Percentiles rank a stretch among this genome's conserved stretches.
These are phyloP conservation scores for Wallacemonas collosoma DNA, from an alignment of 208 protist species.

Conservation along the genomic window DNA sequence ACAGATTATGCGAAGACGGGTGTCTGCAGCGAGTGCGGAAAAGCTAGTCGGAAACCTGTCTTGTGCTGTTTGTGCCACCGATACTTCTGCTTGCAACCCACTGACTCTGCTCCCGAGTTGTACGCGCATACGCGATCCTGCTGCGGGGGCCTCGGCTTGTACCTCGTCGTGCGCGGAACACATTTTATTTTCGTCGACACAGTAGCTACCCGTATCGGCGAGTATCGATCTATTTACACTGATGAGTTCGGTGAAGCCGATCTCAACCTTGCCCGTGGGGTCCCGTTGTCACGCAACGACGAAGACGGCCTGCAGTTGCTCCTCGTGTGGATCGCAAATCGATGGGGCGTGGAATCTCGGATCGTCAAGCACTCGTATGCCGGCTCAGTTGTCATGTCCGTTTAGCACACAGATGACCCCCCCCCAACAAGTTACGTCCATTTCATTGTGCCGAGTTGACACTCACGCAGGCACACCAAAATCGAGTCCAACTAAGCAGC, in stretches of 20 bases:
- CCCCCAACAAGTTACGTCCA: background rate
- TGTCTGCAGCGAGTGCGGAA: constrained; percentile 28
- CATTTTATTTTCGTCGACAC: constrained; percentile 52
- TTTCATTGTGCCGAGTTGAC: background rate
- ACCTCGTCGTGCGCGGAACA: constrained; percentile 37
- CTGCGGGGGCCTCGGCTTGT: constrained; percentile 56
- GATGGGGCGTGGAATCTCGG: constrained; percentile 60
- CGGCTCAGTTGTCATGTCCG: constrained; percentile 4
- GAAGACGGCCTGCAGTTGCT: constrained; percentile 38
- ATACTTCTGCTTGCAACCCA: constrained; percentile 39
- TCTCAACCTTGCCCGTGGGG: constrained; percentile 28
- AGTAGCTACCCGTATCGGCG: constrained; percentile 29
- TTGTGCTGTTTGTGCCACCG: constrained; percentile 66
- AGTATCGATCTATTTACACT: constrained; percentile 53
- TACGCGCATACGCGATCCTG: constrained; percentile 56
- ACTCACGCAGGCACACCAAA: background rate
- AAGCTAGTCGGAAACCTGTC: constrained; percentile 33
- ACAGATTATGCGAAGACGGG: constrained; percentile 26
- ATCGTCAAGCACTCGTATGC: constrained; percentile 41
- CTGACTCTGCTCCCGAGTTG: constrained; percentile 40
- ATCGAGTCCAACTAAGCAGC: no score
- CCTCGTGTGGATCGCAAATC: constrained; percentile 59
- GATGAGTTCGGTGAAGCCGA: constrained; percentile 69
- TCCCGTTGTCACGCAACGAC: constrained; percentile 38
- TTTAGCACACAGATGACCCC: background rate